phyloP scores from a whole-genome alignment of 768 basidiomycete genomes.

The Lanmaoa rubissima region DNA sequence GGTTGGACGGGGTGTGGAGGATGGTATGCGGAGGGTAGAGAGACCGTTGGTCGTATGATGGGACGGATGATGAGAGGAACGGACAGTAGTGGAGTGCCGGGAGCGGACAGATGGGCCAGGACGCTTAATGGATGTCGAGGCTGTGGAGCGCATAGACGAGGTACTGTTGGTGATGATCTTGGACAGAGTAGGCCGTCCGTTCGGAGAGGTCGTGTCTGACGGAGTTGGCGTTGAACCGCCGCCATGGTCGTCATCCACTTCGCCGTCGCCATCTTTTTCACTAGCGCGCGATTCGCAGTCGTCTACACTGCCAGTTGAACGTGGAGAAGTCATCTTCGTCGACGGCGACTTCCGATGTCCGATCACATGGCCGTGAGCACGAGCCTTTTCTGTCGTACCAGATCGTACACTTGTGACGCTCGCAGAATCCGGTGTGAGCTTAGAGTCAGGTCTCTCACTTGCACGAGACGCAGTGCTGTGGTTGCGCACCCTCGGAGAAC shows the following conservation, averaged over 20 bases:
- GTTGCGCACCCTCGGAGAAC: constrained; percentile 21
- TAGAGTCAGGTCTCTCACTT: constrained; percentile 64
- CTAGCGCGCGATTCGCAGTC: not conserved
- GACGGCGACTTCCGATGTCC: constrained; percentile 28
- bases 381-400: constrained; percentile 25
- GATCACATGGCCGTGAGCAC: constrained; percentile 11
- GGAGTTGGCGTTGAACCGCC: constrained; percentile 17
- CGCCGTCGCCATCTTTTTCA: constrained; percentile 5
- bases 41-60: constrained; percentile 21
- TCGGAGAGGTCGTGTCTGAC: constrained; percentile 6
- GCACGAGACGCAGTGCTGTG: constrained; percentile 26
- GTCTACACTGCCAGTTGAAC: not conserved
- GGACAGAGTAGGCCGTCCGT: constrained; percentile 27
- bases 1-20: constrained; percentile 24
- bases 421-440: constrained; percentile 54
- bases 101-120: constrained; percentile 13
- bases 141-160: constrained; percentile 23
- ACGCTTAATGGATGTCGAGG: constrained; percentile 18
- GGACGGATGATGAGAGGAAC: constrained; percentile 23
- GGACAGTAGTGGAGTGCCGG: constrained; percentile 24
- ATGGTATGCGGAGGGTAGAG: constrained; percentile 32
- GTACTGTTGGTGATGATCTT: constrained; percentile 28
- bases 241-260: constrained; percentile 12
- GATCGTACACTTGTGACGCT: constrained; percentile 27
- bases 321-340: constrained; percentile 5